Base-by-base conservation (phyloP, 805 yeast genomes). In the Ogataea haglerorum region DNA sequence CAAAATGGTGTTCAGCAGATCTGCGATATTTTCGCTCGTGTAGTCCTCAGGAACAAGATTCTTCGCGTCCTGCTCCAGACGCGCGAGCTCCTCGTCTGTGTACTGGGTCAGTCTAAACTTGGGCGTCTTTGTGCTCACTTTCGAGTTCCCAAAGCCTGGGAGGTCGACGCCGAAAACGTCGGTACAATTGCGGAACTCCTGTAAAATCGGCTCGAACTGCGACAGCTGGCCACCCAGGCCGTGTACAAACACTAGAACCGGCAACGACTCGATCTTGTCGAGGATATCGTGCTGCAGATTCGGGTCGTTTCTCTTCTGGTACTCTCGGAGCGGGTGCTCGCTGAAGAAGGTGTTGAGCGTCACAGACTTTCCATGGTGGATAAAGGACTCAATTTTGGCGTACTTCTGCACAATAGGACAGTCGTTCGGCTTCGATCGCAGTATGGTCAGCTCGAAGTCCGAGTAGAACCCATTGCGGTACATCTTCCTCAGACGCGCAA, bases 191-290 rank as follows among this genome's bases (percentile, higher is more conserved):
- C 82, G 65, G 49, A 85, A 75, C 37, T 77, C 67, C 19, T 78
- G 80, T 57, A 86, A 63, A 27, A 86, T 64, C 1, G 82, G 80
- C 53, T 85, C 93, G 58, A 90, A 90, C 58, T 89, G 96, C 16
- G 87, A 77, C 57, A 85, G 67, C 52, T 82, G 91, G 2, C 98
- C 98, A 1, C 97, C 98, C 15, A 91, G 61, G 0, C 98, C 98
- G 65, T 89, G 97, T 14, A 90, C 56, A 42, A 88, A 76, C 2
- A 87, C 62, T 5, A 84, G 60, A 2, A 80, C 65, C 0, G 95
- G 95, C 29, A 78, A 56, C 10, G 67, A 67, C 17, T 69, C 60
- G 27, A 78, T 61, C 42, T 71, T 70, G 9, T 52, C 48, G 37
- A 57, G 26, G 52, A 36, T 60, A 6, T 49, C 53, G n/a, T 45